Evolutionary conservation across 2,329 filamentous ascomycete genomes (phyloP).

Genomic region (Aspergillus nomiae): DNA sequence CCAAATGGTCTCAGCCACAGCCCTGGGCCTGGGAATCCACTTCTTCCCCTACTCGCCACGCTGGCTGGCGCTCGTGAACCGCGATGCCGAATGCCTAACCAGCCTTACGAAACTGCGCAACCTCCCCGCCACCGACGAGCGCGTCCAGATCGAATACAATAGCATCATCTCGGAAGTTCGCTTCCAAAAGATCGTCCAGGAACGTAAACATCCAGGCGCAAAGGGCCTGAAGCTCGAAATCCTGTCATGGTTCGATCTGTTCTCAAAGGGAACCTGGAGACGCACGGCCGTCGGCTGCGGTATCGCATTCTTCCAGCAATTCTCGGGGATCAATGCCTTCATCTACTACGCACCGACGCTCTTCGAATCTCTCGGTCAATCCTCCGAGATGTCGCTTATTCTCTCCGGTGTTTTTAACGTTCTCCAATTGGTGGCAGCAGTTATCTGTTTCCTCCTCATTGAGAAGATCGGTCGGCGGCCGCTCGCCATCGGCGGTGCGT

Average conservation of each 20-base stretch:
- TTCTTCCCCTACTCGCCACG: conserved; percentile 65
- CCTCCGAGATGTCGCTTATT: conserved; percentile 65
- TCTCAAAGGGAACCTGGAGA: conserved; percentile 41
- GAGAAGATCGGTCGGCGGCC: conserved; percentile 47
- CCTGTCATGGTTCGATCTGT: conserved; percentile 50
- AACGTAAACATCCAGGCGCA: neutral
- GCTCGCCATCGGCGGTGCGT: conserved; percentile 63
- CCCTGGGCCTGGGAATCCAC: conserved; percentile 62
- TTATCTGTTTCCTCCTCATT: conserved; percentile 50
- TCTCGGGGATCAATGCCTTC: conserved; percentile 44
- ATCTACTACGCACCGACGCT: conserved; percentile 56
- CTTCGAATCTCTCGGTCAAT: conserved; percentile 54
- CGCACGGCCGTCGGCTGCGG: conserved; percentile 37
- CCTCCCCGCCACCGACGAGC: conserved; percentile 52
- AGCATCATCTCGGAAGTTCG: neutral
- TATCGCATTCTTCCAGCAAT: conserved; percentile 49
- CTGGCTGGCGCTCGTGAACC: conserved; percentile 65
- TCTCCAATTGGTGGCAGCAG: conserved; percentile 64
- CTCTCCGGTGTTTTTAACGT: conserved; percentile 52
- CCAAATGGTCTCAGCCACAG: conserved; percentile 64
- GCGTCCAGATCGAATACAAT: conserved; percentile 40
- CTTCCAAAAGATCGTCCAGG: neutral
- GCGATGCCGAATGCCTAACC: conserved; percentile 61
- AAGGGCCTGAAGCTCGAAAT: neutral
- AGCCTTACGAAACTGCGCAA: conserved; percentile 59